Conservation (phyloP, 1,139 yeast species). For the Candida sp. region DNA sequence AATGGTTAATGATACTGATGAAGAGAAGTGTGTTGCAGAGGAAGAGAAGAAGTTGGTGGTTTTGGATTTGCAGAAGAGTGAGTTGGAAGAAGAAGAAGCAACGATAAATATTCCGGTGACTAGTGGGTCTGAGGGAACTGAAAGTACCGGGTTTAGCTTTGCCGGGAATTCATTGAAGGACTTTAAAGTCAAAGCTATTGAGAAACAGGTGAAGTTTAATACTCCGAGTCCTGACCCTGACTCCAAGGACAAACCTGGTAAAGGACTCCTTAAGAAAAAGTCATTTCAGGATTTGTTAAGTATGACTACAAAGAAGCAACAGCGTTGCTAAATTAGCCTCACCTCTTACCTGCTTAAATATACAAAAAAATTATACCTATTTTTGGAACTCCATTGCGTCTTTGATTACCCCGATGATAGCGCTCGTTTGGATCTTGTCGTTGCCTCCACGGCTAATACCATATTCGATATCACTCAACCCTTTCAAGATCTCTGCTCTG, state of each 20-base stretch:
- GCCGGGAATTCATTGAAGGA: constrained; percentile 1
- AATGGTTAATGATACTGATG: neutral
- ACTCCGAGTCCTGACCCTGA: neutral
- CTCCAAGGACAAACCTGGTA: neutral
- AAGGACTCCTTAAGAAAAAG: neutral
- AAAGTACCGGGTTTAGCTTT: neutral
- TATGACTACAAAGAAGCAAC: neutral
- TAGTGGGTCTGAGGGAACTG: neutral
- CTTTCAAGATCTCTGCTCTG: constrained; percentile 65
- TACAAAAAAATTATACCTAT: neutral
- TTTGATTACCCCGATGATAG: constrained; percentile 88
- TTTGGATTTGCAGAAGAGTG: neutral
- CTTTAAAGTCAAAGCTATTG: neutral
- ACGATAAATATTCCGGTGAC: neutral
- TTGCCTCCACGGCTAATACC: constrained; percentile 92
- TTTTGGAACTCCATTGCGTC: constrained; percentile 46
- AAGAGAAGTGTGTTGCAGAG: too few species aligned
- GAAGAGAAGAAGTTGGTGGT: too few species aligned
- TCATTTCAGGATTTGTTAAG: neutral
- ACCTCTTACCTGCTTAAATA: neutral
- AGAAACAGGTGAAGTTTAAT: neutral
- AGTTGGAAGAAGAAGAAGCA: neutral
- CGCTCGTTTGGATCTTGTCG: constrained; percentile 89
- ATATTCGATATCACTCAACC: constrained; percentile 87
- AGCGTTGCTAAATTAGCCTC: neutral